These are phyloP conservation scores for Claviceps pusilla DNA, from an alignment of 2,329 filamentous ascomycete genomes.

Conservation along the genomic window DNA sequence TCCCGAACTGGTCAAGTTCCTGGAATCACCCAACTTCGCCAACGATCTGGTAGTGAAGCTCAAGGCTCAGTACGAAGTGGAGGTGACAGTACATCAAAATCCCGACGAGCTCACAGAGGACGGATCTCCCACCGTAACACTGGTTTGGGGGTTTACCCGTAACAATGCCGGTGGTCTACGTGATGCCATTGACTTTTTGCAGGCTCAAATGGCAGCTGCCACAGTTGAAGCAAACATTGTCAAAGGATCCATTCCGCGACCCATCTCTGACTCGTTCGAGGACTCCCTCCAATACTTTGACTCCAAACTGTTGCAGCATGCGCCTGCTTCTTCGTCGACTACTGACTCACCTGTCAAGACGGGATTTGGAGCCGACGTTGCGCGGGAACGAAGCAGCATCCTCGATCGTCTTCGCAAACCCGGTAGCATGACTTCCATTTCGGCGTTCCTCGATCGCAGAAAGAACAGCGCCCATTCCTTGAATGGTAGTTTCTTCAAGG, in stretches of 20 bases:
- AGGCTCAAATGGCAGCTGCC: conserved; percentile 69
- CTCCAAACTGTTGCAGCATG: conserved; percentile 88
- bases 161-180: conserved; percentile 93
- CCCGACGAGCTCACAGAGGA: conserved; percentile 42
- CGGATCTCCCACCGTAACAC: conserved; percentile 41
- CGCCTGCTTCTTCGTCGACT: conserved; percentile 59
- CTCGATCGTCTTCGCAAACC: conserved; percentile 91
- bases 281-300: conserved; percentile 94
- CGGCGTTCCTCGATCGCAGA: conserved; percentile 87
- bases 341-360: conserved; percentile 83
- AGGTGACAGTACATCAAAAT: conserved; percentile 59
- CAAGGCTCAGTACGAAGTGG: conserved; percentile 82
- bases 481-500: conserved; percentile 78
- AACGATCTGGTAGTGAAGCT: conserved; percentile 70
- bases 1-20: conserved; percentile 60
- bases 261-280: conserved; percentile 96
- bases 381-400: conserved; percentile 64
- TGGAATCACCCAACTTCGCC: conserved; percentile 68
- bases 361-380: conserved; percentile 67
- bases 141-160: conserved; percentile 75
- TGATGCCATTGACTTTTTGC: conserved; percentile 89
- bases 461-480: conserved; percentile 86
- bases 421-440: conserved; percentile 84
- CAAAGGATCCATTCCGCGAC: conserved; percentile 90
- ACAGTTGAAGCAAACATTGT: conserved; percentile 79